phyloP scores from a whole-genome alignment of 305 asterid genomes.

The Withania somnifera region DNA sequence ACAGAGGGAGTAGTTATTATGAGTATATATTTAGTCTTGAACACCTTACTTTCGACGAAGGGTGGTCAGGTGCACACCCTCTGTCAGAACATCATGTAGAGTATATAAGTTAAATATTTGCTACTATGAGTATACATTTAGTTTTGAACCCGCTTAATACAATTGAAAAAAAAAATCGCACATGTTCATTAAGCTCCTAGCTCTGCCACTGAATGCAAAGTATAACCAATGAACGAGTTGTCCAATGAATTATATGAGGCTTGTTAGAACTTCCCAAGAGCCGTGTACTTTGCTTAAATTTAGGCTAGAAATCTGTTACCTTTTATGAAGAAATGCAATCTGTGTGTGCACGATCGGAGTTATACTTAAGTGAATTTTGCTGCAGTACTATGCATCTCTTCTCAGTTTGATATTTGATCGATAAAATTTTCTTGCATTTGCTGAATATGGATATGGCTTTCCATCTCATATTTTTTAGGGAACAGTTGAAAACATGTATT shows the following conservation, averaged over 20 bases:
- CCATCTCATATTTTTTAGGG: not conserved
- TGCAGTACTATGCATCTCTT: not conserved
- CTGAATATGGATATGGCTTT: not conserved
- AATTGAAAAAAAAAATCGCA: too few species aligned
- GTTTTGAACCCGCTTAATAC: too few species aligned
- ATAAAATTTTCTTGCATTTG: not conserved
- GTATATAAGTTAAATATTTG: too few species aligned
- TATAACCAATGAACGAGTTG: not conserved
- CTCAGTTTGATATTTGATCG: not conserved
- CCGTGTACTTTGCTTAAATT: not conserved
- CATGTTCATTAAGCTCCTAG: too few species aligned
- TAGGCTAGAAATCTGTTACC: not conserved
- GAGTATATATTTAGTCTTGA: too few species aligned
- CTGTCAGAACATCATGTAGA: too few species aligned
- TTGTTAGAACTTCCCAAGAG: not conserved
- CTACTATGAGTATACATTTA: too few species aligned
- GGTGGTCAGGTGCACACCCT: too few species aligned
- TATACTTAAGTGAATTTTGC: not conserved
- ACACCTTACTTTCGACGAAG: too few species aligned
- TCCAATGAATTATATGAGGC: not conserved
- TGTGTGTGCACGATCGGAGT: not conserved
- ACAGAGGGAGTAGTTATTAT: too few species aligned
- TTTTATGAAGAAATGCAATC: not conserved
- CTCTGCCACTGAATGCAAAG: too few species aligned
- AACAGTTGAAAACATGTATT: not conserved